Base-by-base conservation (phyloP, 23 red algal genomes). In the Agarophyton chilense region DNA sequence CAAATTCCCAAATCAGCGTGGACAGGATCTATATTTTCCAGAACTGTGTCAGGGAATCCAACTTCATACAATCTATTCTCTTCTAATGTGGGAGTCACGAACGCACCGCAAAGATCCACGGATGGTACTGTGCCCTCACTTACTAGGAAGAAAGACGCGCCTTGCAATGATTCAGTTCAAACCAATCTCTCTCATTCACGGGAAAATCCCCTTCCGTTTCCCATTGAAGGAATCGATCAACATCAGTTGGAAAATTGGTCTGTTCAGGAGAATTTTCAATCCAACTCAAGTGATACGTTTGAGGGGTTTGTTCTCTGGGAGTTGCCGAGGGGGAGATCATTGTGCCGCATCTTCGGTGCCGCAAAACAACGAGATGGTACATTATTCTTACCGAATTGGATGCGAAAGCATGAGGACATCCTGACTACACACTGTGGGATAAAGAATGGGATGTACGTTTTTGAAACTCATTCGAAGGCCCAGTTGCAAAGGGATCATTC, bases 301-400 rank as follows among this genome's bases (percentile, higher is more conserved):
- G 60, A 65, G 14, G 60, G 60, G 31, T 35, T 65, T 36, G 60
- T 65, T 65, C 31, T 81, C 28, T 91, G 88, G 88, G 43, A 81
- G 47, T 75, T 91, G 8, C 75, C 88, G 17, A 39, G 60, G 10
- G 75, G 76, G 9, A 91, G 56, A 82, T 82, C 58, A 42, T 42
- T 94, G n/a, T 94, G 91, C 41, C 91, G 91, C 10, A 25, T 94
- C 25, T 81, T 77, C 60, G 72, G 75, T 25, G 82, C 78, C 17
- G 81, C 52, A 26, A 51, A 52, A 52, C 38, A 81, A 40, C 16
- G 18, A 58, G 60, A 94, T 40, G 91, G 91, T 44, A 78, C 52
- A 9, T 21, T 86, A 24, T 45, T 94, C 52, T 32, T 94, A 8
- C 91, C 91, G 25, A 84, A 67, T 38, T 94, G 91, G 91, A 94